These are phyloP conservation scores for Phytophthora pisi DNA, from an alignment of 352 stramenopile genomes.

Conservation along the genomic window DNA sequence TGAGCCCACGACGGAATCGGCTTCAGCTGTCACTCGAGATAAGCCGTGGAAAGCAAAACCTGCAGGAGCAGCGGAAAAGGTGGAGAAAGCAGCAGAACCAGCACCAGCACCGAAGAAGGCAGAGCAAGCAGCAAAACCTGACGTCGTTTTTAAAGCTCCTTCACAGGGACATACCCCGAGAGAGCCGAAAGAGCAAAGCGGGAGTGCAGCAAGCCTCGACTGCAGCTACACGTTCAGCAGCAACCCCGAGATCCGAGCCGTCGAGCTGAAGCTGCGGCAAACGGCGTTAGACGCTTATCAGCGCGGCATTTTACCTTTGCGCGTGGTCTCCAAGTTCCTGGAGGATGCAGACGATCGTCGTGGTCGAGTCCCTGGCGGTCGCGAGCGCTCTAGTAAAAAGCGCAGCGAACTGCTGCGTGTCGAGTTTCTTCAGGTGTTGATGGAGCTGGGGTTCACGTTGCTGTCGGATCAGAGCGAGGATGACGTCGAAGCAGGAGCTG, in stretches of 20 bases:
- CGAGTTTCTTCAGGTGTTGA: conserved; percentile 93
- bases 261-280: conserved; percentile 87
- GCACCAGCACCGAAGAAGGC: neutral
- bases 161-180: neutral
- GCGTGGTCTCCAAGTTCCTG: conserved; percentile 73
- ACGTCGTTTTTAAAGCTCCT: neutral
- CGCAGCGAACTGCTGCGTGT: conserved; percentile 72
- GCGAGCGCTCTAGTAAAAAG: conserved; percentile 13
- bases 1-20: neutral
- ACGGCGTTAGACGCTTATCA: conserved; percentile 73
- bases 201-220: conserved; percentile 32
- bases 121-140: neutral
- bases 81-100: neutral
- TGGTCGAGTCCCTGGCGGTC: conserved; percentile 21
- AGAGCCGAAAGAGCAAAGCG: neutral
- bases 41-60: conserved; percentile 11
- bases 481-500: conserved; percentile 16
- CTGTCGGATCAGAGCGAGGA: conserved; percentile 53
- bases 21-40: conserved; percentile 9
- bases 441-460: conserved; percentile 91
- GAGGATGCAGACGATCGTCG: conserved; percentile 44
- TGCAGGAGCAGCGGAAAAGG: conserved; percentile 1
- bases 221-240: conserved; percentile 85
- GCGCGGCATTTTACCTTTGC: conserved; percentile 71
- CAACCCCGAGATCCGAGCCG: conserved; percentile 79